phyloP scores from a whole-genome alignment of 2,329 filamentous ascomycete genomes.

The Elsinoe arachidis region DNA sequence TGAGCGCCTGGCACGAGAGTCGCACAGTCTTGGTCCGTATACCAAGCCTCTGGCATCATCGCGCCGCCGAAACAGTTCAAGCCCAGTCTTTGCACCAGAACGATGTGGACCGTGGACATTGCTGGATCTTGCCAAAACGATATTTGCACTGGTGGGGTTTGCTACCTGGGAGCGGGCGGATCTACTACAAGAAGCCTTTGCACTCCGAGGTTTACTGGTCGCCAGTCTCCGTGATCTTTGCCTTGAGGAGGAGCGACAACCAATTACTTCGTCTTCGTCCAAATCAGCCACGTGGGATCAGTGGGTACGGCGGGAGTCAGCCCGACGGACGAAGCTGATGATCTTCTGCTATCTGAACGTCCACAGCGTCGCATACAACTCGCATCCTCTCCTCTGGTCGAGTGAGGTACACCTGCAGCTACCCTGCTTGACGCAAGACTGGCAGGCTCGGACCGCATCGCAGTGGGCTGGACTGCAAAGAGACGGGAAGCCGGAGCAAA shows the following conservation, averaged over 20 bases:
- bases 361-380: constrained; percentile 27
- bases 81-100: background rate
- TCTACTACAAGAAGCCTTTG: constrained; percentile 26
- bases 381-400: background rate
- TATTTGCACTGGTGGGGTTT: constrained; percentile 26
- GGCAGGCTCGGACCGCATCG: background rate
- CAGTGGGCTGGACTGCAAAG: background rate
- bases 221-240: constrained; percentile 23
- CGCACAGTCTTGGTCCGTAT: background rate
- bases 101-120: background rate
- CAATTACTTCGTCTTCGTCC: background rate
- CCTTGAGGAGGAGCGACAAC: background rate
- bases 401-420: constrained; percentile 4
- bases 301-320: constrained; percentile 25
- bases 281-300: constrained; percentile 13
- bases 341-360: constrained; percentile 28
- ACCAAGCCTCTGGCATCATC: background rate
- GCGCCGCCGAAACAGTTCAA: background rate
- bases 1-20: background rate
- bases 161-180: constrained; percentile 27
- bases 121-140: constrained; percentile 21
- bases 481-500: background rate
- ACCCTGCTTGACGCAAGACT: constrained; percentile 4
- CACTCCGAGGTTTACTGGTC: constrained; percentile 23
- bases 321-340: constrained; percentile 26